Percentiles rank a stretch among this genome's conserved stretches.
Evolutionary conservation across 257 asterid species (phyloP).

Genomic region (Gentiana dahurica): DNA sequence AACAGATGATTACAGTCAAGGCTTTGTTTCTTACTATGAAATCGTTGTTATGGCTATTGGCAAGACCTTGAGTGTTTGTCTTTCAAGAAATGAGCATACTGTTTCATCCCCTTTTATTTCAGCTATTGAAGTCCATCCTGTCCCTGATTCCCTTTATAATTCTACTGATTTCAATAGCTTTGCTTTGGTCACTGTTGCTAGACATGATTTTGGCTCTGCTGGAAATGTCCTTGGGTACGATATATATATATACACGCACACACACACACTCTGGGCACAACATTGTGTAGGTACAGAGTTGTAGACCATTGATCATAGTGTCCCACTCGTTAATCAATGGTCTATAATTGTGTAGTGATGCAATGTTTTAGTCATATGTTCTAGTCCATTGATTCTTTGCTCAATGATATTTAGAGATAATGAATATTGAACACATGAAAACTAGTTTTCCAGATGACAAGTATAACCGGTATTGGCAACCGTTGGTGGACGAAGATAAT

Average conservation of each 20-base stretch:
- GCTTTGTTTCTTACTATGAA: slow-evolving; percentile 64
- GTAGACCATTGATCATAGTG: background rate
- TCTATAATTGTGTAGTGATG: too few species aligned
- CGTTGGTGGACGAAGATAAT: slow-evolving; percentile 28
- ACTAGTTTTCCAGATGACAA: slow-evolving; percentile 76
- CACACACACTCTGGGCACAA: background rate
- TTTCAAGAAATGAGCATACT: slow-evolving; percentile 62
- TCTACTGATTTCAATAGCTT: slow-evolving; percentile 44
- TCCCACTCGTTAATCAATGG: too few species aligned
- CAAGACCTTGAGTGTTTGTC: slow-evolving; percentile 42
- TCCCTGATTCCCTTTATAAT: slow-evolving; percentile 53
- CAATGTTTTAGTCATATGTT: too few species aligned
- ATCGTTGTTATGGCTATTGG: slow-evolving; percentile 46
- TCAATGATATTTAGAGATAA: slow-evolving; percentile 3
- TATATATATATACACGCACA: background rate
- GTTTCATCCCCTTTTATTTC: slow-evolving; percentile 55
- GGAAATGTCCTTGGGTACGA: slow-evolving; percentile 45
- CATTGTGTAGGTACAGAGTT: background rate
- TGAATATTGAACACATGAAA: slow-evolving; percentile 9
- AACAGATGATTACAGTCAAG: slow-evolving; percentile 47
- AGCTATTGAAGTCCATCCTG: slow-evolving; percentile 46
- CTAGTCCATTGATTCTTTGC: too few species aligned
- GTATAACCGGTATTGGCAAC: slow-evolving; percentile 66
- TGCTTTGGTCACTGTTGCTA: slow-evolving; percentile 47
- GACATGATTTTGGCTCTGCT: slow-evolving; percentile 48